Evolutionary conservation across 2,329 filamentous ascomycete species (phyloP).

Genomic region (Curvularia sp.): DNA sequence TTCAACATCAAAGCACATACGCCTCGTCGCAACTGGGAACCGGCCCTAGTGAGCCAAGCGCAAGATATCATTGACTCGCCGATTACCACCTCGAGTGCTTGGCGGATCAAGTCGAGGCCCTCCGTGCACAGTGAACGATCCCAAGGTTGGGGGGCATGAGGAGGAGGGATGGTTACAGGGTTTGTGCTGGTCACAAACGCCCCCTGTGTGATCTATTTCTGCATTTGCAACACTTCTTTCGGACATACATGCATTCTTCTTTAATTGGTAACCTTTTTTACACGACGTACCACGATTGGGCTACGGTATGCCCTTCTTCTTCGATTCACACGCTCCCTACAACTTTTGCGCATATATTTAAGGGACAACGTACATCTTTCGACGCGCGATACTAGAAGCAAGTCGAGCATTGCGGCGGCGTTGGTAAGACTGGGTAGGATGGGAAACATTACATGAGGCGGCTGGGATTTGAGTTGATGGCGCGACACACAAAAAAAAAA

Average conservation of each 20-base stretch:
- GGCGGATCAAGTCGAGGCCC: slow-evolving; percentile 32
- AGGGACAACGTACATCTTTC: slow-evolving; percentile 13
- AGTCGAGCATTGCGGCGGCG: slow-evolving; percentile 29
- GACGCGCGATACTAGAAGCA: slow-evolving; percentile 13
- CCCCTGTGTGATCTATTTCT: slow-evolving; percentile 3
- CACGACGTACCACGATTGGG: slow-evolving; percentile 42
- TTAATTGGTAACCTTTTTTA: slow-evolving; percentile 33
- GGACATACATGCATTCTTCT: slow-evolving; percentile 32
- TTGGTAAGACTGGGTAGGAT: slow-evolving; percentile 31
- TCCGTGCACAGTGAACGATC: slow-evolving; percentile 37
- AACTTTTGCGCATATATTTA: slow-evolving; percentile 24
- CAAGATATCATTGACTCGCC: slow-evolving; percentile 48
- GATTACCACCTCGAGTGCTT: slow-evolving; percentile 27
- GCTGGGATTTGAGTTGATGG: slow-evolving; percentile 22
- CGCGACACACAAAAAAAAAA: slow-evolving; percentile 18
- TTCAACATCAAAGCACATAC: slow-evolving; percentile 41
- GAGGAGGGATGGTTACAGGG: slow-evolving; percentile 16
- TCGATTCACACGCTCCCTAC: slow-evolving; percentile 20
- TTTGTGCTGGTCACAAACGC: slow-evolving; percentile 45
- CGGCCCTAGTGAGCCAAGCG: slow-evolving; percentile 41
- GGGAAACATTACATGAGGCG: slow-evolving; percentile 22
- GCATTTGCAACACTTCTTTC: slow-evolving; percentile 23
- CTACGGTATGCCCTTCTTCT: slow-evolving; percentile 37
- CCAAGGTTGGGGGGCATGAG: slow-evolving; percentile 12
- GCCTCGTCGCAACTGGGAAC: slow-evolving; percentile 41